Conservation (phyloP, 2,329 filamentous ascomycete species). For the Triangularia setosa region DNA sequence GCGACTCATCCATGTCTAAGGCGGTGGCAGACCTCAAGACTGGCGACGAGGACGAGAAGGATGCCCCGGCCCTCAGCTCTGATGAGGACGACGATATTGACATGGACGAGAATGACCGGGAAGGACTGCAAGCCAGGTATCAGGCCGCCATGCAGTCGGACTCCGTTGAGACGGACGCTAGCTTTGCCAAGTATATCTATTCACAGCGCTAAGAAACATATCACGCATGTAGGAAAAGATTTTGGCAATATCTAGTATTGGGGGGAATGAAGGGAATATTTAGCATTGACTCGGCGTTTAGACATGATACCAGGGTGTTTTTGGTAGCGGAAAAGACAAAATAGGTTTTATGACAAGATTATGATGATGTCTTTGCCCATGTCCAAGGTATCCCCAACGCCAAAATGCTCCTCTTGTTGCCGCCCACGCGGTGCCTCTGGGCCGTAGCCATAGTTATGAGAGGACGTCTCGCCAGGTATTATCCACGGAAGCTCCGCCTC, state of each 20-base stretch:
- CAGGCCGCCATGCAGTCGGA: constrained; percentile 64
- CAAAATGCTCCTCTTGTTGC: not conserved
- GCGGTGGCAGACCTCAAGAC: constrained; percentile 31
- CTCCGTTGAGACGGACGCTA: constrained; percentile 51
- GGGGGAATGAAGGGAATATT: not conserved
- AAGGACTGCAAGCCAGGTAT: constrained; percentile 72
- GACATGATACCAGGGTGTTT: constrained; percentile 10
- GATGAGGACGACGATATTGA: constrained; percentile 55
- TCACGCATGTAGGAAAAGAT: constrained; percentile 6
- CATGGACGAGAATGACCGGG: constrained; percentile 56
- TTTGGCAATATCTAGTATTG: constrained; percentile 21
- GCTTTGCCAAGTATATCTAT: constrained; percentile 59
- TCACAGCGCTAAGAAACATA: constrained; percentile 26
- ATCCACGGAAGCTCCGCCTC: not conserved
- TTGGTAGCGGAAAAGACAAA: constrained; percentile 6
- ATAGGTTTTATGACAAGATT: constrained; percentile 10
- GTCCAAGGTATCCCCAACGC: not conserved
- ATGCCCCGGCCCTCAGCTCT: constrained; percentile 37
- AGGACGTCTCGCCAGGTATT: not conserved
- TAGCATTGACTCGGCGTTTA: constrained; percentile 28
- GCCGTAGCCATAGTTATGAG: not conserved
- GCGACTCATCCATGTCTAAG: constrained; percentile 25
- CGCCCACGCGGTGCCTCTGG: not conserved
- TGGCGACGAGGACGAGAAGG: constrained; percentile 43
- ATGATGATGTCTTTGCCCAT: not conserved